Evolutionary conservation across 805 yeast genomes (phyloP).

Genomic region (Metschnikowia lachancei): DNA sequence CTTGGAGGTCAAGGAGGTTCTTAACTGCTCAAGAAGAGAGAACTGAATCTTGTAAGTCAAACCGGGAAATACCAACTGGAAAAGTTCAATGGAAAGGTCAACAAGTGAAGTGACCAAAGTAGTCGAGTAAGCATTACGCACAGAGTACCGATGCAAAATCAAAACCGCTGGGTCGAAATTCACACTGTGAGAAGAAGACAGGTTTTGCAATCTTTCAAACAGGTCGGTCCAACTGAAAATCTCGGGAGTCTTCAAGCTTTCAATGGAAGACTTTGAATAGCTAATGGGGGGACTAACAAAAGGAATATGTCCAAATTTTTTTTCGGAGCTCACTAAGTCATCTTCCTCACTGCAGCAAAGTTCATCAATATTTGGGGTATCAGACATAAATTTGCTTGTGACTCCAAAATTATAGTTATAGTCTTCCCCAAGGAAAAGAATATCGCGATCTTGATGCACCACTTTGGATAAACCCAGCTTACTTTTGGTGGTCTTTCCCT

Average conservation of each 20-base stretch:
- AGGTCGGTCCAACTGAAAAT: constrained; percentile 28
- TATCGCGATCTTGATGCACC: constrained; percentile 25
- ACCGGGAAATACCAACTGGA: constrained; percentile 65
- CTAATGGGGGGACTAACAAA: not conserved
- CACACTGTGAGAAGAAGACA: constrained; percentile 27
- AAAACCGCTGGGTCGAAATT: constrained; percentile 33
- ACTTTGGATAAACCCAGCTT: constrained; percentile 13
- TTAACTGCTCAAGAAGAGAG: constrained; percentile 78
- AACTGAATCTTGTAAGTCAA: constrained; percentile 78
- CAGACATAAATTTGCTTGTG: constrained; percentile 43
- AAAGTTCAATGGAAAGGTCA: constrained; percentile 78
- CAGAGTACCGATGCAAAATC: constrained; percentile 28
- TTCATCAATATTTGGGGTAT: constrained; percentile 2
- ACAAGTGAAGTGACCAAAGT: constrained; percentile 44
- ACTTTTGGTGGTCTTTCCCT: constrained; percentile 22
- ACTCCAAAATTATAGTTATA: constrained; percentile 52
- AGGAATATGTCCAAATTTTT: not conserved
- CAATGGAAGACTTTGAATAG: not conserved
- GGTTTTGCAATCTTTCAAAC: constrained; percentile 27
- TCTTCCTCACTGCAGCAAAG: not conserved
- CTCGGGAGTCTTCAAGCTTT: not conserved
- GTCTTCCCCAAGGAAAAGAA: constrained; percentile 44
- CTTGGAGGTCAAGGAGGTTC: constrained; percentile 47
- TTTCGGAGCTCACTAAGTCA: not conserved
- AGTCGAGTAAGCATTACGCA: constrained; percentile 24